Percentiles rank a stretch among this genome's conserved stretches.
phyloP scores from a whole-genome alignment of 1,284 basidiomycete species.

The Ganoderma resinaceum region DNA sequence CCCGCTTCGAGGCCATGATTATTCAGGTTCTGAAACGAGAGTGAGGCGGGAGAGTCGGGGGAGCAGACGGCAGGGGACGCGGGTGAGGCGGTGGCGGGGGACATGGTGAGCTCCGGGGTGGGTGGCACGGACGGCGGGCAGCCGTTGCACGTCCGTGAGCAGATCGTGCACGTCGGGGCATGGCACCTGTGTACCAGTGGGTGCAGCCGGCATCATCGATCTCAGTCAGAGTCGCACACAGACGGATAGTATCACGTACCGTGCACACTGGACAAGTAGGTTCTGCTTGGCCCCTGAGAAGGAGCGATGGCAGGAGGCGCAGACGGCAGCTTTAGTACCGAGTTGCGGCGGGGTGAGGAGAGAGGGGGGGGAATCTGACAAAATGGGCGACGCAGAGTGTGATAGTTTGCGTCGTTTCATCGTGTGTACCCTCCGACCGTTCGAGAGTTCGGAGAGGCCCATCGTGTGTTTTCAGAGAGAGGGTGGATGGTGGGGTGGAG shows the following conservation, averaged over 20 bases:
- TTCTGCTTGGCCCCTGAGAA: conserved; percentile 18
- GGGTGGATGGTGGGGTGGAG: no score
- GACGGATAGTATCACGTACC: conserved; percentile 22
- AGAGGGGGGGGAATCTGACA: background rate
- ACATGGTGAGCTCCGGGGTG: conserved; percentile 33
- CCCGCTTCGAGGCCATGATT: background rate
- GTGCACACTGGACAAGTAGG: conserved; percentile 30
- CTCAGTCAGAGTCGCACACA: background rate
- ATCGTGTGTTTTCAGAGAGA: conserved; percentile 6
- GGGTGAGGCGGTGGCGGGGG: background rate
- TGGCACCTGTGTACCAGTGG: conserved; percentile 40
- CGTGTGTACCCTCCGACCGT: conserved; percentile 5
- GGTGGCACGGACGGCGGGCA: conserved; percentile 36
- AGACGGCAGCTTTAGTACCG: conserved; percentile 14
- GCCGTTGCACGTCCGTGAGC: conserved; percentile 41
- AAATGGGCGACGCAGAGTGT: background rate
- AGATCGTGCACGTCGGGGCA: conserved; percentile 41
- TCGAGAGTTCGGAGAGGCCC: conserved; percentile 11
- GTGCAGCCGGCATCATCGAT: no score
- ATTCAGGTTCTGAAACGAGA: background rate
- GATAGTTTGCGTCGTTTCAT: conserved; percentile 22
- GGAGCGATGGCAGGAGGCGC: conserved; percentile 31
- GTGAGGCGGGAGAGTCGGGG: conserved; percentile 24
- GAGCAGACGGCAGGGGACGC: background rate
- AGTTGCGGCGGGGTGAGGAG: conserved; percentile 1